These are phyloP conservation scores for Sicyos edulis DNA, from an alignment of 306 rosid species.

Conservation along the genomic window DNA sequence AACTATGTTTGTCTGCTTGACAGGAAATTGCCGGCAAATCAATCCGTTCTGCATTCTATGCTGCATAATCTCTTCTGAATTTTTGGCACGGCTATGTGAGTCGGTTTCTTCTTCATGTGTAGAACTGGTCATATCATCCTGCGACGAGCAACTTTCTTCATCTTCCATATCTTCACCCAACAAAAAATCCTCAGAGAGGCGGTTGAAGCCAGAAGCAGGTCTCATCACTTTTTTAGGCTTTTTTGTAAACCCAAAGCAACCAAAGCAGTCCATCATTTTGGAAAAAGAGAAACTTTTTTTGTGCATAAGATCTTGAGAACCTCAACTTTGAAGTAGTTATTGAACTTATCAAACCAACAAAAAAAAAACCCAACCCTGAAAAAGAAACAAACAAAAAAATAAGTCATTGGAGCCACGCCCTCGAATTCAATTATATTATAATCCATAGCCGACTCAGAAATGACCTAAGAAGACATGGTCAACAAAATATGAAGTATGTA, in stretches of 20 bases:
- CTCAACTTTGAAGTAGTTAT: slow-evolving; percentile 28
- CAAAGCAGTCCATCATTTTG: slow-evolving; percentile 66
- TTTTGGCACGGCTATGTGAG: slow-evolving; percentile 39
- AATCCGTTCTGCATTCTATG: slow-evolving; percentile 56
- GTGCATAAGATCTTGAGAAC: slow-evolving; percentile 41
- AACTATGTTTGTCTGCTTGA: slow-evolving; percentile 69
- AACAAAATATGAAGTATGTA: background rate
- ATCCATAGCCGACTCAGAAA: background rate
- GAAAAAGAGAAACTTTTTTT: slow-evolving; percentile 40
- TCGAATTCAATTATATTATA: slow-evolving; percentile 16
- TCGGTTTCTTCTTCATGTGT: slow-evolving; percentile 52
- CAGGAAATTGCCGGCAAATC: slow-evolving; percentile 87
- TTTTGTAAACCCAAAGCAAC: slow-evolving; percentile 74
- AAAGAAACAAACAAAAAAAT: background rate
- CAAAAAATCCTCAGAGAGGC: slow-evolving; percentile 49
- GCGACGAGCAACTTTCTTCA: slow-evolving; percentile 44
- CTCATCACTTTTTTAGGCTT: slow-evolving; percentile 30
- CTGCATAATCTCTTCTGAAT: slow-evolving; percentile 72
- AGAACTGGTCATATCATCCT: slow-evolving; percentile 40
- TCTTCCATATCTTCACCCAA: slow-evolving; percentile 62
- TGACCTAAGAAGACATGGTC: background rate
- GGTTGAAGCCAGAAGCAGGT: slow-evolving; percentile 32
- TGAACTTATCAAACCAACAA: slow-evolving; percentile 29
- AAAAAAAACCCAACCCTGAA: slow-evolving; percentile 20
- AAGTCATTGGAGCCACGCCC: slow-evolving; percentile 28